Evolutionary conservation across 1,284 basidiomycete genomes (phyloP).

Genomic region (Ustilago vetiveriae): DNA sequence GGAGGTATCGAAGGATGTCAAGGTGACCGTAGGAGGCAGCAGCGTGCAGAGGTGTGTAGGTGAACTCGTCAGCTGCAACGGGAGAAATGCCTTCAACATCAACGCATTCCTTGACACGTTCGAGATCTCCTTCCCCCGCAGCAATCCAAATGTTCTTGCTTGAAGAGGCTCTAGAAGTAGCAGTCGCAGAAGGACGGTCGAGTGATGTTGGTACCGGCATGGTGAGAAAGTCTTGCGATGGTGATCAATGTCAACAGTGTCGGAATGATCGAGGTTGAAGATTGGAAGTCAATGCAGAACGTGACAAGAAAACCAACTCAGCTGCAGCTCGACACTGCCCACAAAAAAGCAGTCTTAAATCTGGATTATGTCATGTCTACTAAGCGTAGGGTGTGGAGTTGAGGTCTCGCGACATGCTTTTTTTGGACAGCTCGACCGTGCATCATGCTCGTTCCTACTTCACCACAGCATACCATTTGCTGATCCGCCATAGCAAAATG

Average conservation of each 20-base stretch:
- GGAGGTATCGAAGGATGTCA: slow-evolving; percentile 57
- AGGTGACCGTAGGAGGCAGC: slow-evolving; percentile 63
- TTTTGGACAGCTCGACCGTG: neutral
- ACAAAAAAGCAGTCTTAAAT: slow-evolving; percentile 17
- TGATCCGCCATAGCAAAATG: too few relatives aligned
- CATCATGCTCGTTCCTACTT: neutral
- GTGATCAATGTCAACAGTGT: too few relatives aligned
- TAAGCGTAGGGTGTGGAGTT: slow-evolving; percentile 7
- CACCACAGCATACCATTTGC: neutral
- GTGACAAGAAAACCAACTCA: slow-evolving; percentile 4
- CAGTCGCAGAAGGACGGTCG: slow-evolving; percentile 2
- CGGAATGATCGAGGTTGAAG: neutral
- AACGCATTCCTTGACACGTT: slow-evolving; percentile 56
- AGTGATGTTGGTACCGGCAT: slow-evolving; percentile 45
- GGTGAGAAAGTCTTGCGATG: neutral
- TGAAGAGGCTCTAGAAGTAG: slow-evolving; percentile 1
- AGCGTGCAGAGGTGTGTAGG: slow-evolving; percentile 65
- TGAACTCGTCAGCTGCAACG: slow-evolving; percentile 51
- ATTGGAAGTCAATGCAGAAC: too few relatives aligned
- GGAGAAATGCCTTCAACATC: slow-evolving; percentile 53
- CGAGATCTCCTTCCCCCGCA: slow-evolving; percentile 62
- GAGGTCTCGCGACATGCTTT: slow-evolving; percentile 14
- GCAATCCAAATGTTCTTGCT: slow-evolving; percentile 65
- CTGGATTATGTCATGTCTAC: slow-evolving; percentile 21
- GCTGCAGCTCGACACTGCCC: slow-evolving; percentile 8